Evolutionary conservation across 257 asterid species (phyloP).

Genomic region (Lithospermum erythrorhizon): DNA sequence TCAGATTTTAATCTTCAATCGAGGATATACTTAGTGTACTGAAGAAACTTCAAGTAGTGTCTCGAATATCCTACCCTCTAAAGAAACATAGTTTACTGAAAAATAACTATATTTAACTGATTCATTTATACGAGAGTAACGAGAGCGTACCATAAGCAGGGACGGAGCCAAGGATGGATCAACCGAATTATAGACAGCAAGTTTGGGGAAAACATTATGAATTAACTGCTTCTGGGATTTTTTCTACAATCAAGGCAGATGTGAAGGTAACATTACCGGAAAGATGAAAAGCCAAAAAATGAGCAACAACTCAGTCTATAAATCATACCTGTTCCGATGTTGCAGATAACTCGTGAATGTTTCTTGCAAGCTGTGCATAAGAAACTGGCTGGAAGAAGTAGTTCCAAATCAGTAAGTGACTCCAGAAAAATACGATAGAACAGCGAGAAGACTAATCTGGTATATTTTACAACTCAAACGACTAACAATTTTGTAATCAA

Average conservation of each 20-base stretch:
- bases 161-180: slow-evolving; percentile 99
- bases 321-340: slow-evolving; percentile 80
- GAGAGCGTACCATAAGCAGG: slow-evolving; percentile 70
- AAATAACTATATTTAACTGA: background rate
- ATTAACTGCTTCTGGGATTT: slow-evolving; percentile 92
- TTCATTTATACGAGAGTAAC: background rate
- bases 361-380: slow-evolving; percentile 98
- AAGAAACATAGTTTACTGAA: background rate
- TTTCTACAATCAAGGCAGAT: slow-evolving; percentile 47
- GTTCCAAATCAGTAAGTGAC: background rate
- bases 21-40: too few relatives aligned
- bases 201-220: slow-evolving; percentile 93
- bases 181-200: slow-evolving; percentile 97
- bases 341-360: slow-evolving; percentile 97
- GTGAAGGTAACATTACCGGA: slow-evolving; percentile 11
- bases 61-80: too few relatives aligned
- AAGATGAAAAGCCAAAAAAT: slow-evolving; percentile 3
- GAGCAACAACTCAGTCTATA: slow-evolving; percentile 6
- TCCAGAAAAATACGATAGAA: background rate
- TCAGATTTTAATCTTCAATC: slow-evolving; percentile 7
- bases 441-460: too few relatives aligned
- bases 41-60: too few relatives aligned
- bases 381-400: slow-evolving; percentile 72
- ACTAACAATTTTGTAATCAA: too few relatives aligned
- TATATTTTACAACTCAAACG: background rate